Percentiles rank a stretch among this genome's conserved stretches.
Conservation (phyloP, 352 stramenopile genomes). For the Globisporangium takayamanum region DNA sequence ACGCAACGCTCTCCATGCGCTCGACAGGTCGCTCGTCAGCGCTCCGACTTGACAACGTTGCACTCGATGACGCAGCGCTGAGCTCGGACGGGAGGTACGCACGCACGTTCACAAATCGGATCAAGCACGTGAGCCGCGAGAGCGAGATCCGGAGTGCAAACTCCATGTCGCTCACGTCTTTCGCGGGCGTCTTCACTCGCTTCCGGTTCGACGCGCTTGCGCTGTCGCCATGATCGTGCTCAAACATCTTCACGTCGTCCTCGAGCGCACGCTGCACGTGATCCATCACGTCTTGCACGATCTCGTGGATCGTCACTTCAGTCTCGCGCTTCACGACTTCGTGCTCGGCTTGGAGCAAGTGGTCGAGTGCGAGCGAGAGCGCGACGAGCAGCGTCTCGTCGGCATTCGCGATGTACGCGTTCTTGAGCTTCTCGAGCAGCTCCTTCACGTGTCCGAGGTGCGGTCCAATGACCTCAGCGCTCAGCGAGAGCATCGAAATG, state of each 20-base stretch:
- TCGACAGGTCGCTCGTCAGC: constrained; percentile 1
- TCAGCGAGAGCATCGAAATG: constrained; percentile 63
- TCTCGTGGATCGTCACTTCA: constrained; percentile 65
- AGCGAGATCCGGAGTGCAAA: constrained; percentile 63
- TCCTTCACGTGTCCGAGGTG: constrained; percentile 60
- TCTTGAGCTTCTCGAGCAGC: constrained; percentile 72
- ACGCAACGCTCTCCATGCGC: constrained; percentile 33
- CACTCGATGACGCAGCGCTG: background rate
- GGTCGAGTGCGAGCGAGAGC: constrained; percentile 56
- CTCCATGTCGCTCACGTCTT: constrained; percentile 58
- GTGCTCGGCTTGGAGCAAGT: constrained; percentile 67
- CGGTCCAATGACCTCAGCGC: constrained; percentile 57
- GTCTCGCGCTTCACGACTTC: constrained; percentile 74
- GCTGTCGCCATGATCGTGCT: constrained; percentile 10
- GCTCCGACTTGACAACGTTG: background rate
- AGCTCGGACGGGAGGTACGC: constrained; percentile 38
- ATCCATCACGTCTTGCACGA: constrained; percentile 63
- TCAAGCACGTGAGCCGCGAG: constrained; percentile 51
- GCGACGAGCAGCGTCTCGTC: constrained; percentile 66
- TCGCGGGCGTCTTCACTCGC: constrained; percentile 28
- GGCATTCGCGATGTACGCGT: constrained; percentile 57
- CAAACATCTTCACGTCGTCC: constrained; percentile 40
- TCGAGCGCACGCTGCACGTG: constrained; percentile 46
- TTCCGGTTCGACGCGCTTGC: constrained; percentile 13
- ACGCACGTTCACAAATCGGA: constrained; percentile 53